Evolutionary conservation across 106 monocot genomes (phyloP), one percentile per base, ranked within the genome.

Genomic region (Dendrobium nobile): DNA sequence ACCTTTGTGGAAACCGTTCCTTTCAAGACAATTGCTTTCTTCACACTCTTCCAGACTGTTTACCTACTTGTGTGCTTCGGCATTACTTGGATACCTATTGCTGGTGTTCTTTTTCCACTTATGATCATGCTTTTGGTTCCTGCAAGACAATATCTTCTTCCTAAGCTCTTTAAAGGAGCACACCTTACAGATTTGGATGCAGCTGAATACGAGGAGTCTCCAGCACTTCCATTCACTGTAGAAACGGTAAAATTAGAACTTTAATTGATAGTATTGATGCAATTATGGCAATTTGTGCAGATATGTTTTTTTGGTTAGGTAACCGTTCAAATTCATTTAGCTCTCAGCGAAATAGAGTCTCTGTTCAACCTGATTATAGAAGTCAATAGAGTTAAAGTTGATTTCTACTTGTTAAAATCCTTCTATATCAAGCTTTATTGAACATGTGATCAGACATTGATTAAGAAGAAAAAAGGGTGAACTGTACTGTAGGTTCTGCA

Each of bases 121-220:
- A 85, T 95, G 91, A 95, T 95, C 87, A 95, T 95, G 94, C 91
- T 95, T 54, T 58, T 95, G 48, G 90, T 95, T 51, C 94, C 94
- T 68, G 92, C 87, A 13, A 89, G 94, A 47, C 94, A 95, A 54
- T 95, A 95, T 75, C 33, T 90, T 48, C 87, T 95, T 56, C 94
- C 94, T 56, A 95, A 85, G 72, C 82, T 95, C 67, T 95, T 95
- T 84, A 95, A 95, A 85, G 94, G 88, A 28, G 90, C 88, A 54
- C 87, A 88, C 67, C 88, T 95, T 16, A 87, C 89, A 33, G 94
- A 95, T 20, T 77, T 95, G 20, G 94, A 95, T 76, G 94, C 94
- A 11, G 94, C 94, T 0, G 94, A 95, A 67, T 95, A 92, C 13
- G 94, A 95, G 84, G 94, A 95, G 76, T 88, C 88, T n/a, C 92